A percentile compares a stretch with the other conserved stretches of the same genome.
phyloP scores from a whole-genome alignment of 139 green algal genomes.

The Coelastrella sp. region DNA sequence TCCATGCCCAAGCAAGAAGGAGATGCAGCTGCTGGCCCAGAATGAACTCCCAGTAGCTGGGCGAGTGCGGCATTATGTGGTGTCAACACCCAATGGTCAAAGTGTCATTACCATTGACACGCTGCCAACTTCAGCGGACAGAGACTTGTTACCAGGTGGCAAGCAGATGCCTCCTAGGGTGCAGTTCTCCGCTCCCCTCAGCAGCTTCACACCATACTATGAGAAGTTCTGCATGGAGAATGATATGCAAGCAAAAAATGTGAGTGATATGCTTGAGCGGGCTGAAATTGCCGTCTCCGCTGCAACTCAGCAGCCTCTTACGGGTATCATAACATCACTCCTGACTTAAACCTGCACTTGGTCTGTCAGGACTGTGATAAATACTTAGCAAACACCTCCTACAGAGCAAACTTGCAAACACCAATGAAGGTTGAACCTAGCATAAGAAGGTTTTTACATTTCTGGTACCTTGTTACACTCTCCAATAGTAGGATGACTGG shows the following conservation, averaged over 20 bases:
- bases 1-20: not conserved
- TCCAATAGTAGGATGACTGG: too few species aligned
- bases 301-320: too few species aligned
- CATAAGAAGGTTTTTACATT: too few species aligned
- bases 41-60: not conserved
- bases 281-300: too few species aligned
- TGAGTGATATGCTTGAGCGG: not conserved
- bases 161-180: constrained; percentile 11
- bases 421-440: too few species aligned
- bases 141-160: not conserved
- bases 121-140: not conserved
- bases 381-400: too few species aligned
- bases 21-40: not conserved
- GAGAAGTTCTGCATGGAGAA: constrained; percentile 50
- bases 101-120: constrained; percentile 19
- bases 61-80: constrained; percentile 10
- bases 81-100: not conserved
- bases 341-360: too few species aligned
- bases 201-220: constrained; percentile 30
- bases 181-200: constrained; percentile 9
- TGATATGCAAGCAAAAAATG: constrained; percentile 39
- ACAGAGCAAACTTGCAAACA: too few species aligned
- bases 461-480: too few species aligned
- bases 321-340: too few species aligned
- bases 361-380: too few species aligned